Base-by-base conservation (phyloP, 305 asterid genomes). In the Solanum hybrid region DNA sequence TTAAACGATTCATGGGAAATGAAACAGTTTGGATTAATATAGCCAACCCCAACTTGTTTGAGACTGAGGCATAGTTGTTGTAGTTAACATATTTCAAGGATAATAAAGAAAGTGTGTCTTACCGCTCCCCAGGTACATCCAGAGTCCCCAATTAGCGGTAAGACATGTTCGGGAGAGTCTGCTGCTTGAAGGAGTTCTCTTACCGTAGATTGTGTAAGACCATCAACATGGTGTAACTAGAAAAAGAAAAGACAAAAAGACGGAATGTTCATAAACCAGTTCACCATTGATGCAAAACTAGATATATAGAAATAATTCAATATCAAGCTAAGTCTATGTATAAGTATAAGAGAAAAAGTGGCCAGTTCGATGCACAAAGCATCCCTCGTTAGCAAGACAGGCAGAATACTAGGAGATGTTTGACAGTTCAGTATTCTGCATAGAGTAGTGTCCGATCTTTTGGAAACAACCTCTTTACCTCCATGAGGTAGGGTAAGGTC, bases 151-250 rank as follows among this genome's bases (percentile, higher is more conserved):
- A 90, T 86, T 91, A 97, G 92, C 67, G 94, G 85, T 76, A 95
- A 89, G 90, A 93, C 61, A 88, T 93, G 92, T 86, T 85, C 61
- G 9, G 89, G 86, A 79, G 95, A 92, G 91, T 92, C 93, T 78
- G 92, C 85, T 75, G 93, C 95, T 93, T 93, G 94, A 90, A 95
- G 94, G 85, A 92, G 91, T 78, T 93, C 91, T 89, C 90, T 93
- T 82, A 95, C 96, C 91, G 91, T 94, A 88, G 95, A 92, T 89
- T 93, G 93, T 34, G 95, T 92, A 86, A 97, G 95, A 90, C 99
- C 99, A 91, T 96, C 99, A 87, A 97, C 95, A 76, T 96, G 98
- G 92, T 97, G 98, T 80, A 97, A 91, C 99, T 96, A 94, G 64
- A 51, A 92, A 81, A 86, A 40, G 74, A 80, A 33, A 46, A 40